phyloP scores from a whole-genome alignment of 208 protist species.

The Acanthamoeba triangularis region DNA sequence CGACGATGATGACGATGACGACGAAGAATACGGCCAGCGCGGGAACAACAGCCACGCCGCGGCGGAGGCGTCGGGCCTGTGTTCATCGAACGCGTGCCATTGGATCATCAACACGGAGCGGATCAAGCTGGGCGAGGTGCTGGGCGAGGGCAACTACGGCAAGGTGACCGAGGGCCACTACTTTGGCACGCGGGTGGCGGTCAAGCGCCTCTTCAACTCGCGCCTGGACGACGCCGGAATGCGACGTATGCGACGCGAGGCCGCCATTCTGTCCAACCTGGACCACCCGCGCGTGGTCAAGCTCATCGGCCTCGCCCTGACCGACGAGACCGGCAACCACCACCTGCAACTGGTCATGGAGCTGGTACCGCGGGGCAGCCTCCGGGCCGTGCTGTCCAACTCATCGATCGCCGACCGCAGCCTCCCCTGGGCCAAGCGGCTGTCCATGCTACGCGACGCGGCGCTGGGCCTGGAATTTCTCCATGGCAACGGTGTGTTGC shows the following conservation, averaged over 20 bases:
- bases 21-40: neutral
- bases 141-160: conserved; percentile 16
- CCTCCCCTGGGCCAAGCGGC: too few relatives aligned
- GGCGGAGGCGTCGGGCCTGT: neutral
- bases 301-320: neutral
- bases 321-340: too few relatives aligned
- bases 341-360: too few relatives aligned
- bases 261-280: neutral
- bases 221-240: neutral
- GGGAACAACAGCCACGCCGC: neutral
- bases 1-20: too few relatives aligned
- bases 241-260: neutral
- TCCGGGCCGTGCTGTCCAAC: too few relatives aligned
- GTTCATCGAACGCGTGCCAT: neutral
- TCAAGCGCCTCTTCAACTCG: neutral
- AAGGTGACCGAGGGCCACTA: neutral
- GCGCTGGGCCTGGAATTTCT: conserved; percentile 81
- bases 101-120: neutral
- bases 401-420: too few relatives aligned
- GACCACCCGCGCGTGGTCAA: neutral
- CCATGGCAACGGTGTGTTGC: conserved; percentile 87
- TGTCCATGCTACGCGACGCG: neutral
- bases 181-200: neutral
- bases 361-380: too few relatives aligned
- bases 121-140: neutral